These are phyloP conservation scores for Ormosia emarginata DNA, from an alignment of 306 rosid species.

Conservation along the genomic window DNA sequence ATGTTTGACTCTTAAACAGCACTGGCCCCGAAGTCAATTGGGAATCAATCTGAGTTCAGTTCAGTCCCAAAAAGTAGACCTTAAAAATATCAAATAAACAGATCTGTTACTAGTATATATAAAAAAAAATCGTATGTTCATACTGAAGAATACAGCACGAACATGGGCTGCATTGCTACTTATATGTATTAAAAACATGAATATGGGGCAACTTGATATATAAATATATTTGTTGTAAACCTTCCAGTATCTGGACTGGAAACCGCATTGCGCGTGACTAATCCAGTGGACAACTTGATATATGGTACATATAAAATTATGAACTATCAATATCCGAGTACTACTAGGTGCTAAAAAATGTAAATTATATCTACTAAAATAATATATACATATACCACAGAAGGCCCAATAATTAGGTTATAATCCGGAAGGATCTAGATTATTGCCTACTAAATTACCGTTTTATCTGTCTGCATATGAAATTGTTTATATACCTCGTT, in stretches of 20 bases:
- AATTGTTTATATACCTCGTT: neutral
- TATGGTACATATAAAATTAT: neutral
- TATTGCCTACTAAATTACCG: conserved; percentile 12
- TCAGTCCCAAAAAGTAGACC: conserved; percentile 14
- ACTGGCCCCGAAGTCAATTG: conserved; percentile 16
- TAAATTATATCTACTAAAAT: neutral
- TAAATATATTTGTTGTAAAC: neutral
- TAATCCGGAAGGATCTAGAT: neutral
- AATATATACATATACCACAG: neutral
- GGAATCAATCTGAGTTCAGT: conserved; percentile 16
- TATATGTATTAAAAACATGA: neutral
- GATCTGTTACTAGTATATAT: neutral
- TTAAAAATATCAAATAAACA: conserved; percentile 20
- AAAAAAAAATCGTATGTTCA: conserved; percentile 6
- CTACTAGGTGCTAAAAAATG: neutral
- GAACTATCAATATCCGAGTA: neutral
- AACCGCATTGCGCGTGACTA: too few species aligned
- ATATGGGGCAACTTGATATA: neutral
- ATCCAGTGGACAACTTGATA: neutral
- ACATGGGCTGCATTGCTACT: conserved; percentile 19
- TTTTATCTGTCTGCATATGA: neutral
- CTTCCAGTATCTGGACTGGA: too few species aligned
- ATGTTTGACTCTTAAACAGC: conserved; percentile 22
- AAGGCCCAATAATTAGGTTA: conserved; percentile 2
- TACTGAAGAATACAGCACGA: conserved; percentile 22